Percentiles rank a stretch among this genome's conserved stretches.
phyloP scores from a whole-genome alignment of 179 eudicot genomes.

The Spinacia oleracea region DNA sequence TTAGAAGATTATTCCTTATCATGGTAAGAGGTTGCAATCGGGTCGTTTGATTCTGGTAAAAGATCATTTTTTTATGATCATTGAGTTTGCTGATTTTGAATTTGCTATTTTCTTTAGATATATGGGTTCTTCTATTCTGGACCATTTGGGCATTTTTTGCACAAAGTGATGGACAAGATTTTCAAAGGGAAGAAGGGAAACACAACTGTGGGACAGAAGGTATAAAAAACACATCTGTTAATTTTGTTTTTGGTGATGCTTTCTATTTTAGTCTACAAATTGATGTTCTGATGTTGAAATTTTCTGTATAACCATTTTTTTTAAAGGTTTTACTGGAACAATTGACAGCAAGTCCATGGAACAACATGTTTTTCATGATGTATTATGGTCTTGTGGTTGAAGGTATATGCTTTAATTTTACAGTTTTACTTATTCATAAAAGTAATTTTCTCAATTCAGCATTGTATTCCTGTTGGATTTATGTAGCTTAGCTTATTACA shows the following conservation, averaged over 20 bases:
- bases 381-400: constrained; percentile 63
- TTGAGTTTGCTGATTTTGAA: neutral
- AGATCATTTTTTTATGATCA: neutral
- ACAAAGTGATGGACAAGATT: constrained; percentile 52
- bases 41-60: too few relatives aligned
- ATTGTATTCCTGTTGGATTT: neutral
- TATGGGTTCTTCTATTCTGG: constrained; percentile 62
- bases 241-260: neutral
- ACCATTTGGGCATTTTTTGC: constrained; percentile 60
- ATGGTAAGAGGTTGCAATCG: too few relatives aligned
- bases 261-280: neutral
- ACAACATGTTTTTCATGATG: constrained; percentile 57
- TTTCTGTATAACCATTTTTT: neutral
- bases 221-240: neutral
- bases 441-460: neutral
- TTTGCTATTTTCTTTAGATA: constrained; percentile 36
- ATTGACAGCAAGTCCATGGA: constrained; percentile 57
- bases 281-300: neutral
- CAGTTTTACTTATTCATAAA: neutral
- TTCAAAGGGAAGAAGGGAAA: constrained; percentile 54
- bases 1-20: constrained; percentile 45
- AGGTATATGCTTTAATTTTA: constrained; percentile 34
- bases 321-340: constrained; percentile 60
- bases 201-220: constrained; percentile 56
- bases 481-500: neutral